Base-by-base conservation (phyloP, 2,329 filamentous ascomycete genomes). In the Aaosphaeria arxii region DNA sequence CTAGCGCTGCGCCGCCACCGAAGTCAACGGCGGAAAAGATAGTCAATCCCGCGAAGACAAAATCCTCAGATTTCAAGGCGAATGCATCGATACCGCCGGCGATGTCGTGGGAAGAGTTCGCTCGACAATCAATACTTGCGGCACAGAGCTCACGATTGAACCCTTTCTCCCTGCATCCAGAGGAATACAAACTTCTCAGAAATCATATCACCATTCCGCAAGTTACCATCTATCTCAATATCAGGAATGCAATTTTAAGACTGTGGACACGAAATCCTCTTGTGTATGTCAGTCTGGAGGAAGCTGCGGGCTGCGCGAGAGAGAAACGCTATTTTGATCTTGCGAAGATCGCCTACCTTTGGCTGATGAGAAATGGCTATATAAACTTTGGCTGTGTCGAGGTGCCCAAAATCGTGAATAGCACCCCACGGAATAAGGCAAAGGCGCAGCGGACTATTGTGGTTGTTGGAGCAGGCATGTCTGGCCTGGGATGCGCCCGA, bases 321-420 rank as follows among this genome's bases (percentile, higher is more conserved):
- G 91, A 96, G 61, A 79, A 81, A 46, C 84, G 91, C 46, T 97
- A 91, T 85, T 96, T 96, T 69, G 87, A 90, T 50, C 82, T 92
- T 41, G 91, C 94, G 7, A 89, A 85, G 55, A 80, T 96, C 47
- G 94, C 91, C 55, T 95, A 94, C 65, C 85, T 95, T 69, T 99
- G 92, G 92, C 81, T 99, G 13, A 78, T 91, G 47, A 86, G 92
- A 51, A 84, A 88, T 55, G 94, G 94, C 17, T 96, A 95, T 68
- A 95, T 99, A 74, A 99, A 99, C 69, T 96, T 91, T 67, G 94
- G 95, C 11, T 97, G 94, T 67, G 81, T 94, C 3, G 83, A 91
- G 62, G 74, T 91, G n/a, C 81, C 82, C 33, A 67, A 72, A 41
- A 75, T 70, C 44, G 62, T 66, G 36, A 55, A 61, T 60, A 53